Base-by-base conservation (phyloP, 2,329 filamentous ascomycete genomes). In the Penicillium freii region DNA sequence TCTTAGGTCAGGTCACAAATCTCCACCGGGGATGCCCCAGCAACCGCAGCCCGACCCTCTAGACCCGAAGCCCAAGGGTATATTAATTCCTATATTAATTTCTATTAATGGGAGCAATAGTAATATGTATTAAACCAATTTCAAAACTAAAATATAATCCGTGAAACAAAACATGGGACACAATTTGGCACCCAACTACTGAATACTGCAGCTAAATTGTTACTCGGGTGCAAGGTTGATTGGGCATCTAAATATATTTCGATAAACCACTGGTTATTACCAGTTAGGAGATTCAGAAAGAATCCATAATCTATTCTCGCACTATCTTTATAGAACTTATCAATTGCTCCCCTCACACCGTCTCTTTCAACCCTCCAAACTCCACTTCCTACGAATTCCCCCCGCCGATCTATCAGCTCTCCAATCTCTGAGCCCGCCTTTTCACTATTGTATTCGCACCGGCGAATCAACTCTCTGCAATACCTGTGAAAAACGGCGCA, bases 21-120 rank as follows among this genome's bases (percentile, higher is more conserved):
- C 67, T 66, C 70, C 70, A 70, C 70, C 54, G 31, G 11, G 50
- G 51, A 64, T 66, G 71, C 70, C 70, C 71, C 64, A 71, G 71
- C 71, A 73, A 73, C 70, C 57, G 63, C 45, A 61, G 61, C 64
- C 64, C 57, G 60, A 63, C 59, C 59, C 47, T 45, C 53, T 50
- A 27, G 31, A 54, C 29, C 39, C 43, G 33, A 46, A 23, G 21
- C 27, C 46, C 52, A 51, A 51, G 21, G 17, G 10, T 25, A 44
- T 33, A 34, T 47, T 23, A 33, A 23, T n/a, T 34, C 17, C 15
- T 36, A 25, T n/a, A 33, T 46, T 46, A 25, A 25, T n/a, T 36
- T 36, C 15, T 47, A 36, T 36, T 23, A n/a, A 25, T 13, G 21
- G 2, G 31, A 6, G 15, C 21, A 23, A 13, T 23, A 29, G 29